Conservation (phyloP, 768 basidiomycete genomes). For the Megacollybia marginata region DNA sequence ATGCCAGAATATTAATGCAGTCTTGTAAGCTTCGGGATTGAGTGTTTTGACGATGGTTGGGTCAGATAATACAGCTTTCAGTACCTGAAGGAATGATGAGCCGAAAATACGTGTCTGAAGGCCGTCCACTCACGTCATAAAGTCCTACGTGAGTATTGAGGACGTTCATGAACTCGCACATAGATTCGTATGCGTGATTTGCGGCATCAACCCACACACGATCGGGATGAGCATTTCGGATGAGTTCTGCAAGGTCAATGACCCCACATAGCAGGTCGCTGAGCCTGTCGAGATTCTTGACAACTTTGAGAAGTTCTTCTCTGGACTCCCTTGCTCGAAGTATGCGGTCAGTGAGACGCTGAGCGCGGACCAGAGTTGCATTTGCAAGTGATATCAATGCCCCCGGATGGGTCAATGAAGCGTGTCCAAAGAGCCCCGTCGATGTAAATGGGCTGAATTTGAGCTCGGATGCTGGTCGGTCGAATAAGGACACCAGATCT, state of each 20-base stretch:
- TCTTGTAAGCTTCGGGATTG: constrained; percentile 70
- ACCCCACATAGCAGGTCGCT: constrained; percentile 95
- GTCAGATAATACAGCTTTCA: constrained; percentile 65
- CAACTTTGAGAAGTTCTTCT: constrained; percentile 72
- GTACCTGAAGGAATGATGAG: constrained; percentile 38
- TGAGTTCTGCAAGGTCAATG: constrained; percentile 91
- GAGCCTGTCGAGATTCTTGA: constrained; percentile 94
- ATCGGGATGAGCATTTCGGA: constrained; percentile 92
- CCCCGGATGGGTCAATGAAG: constrained; percentile 58
- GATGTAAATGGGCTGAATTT: constrained; percentile 36
- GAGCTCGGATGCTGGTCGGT: constrained; percentile 42
- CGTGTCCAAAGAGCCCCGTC: constrained; percentile 84
- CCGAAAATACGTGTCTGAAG: constrained; percentile 8
- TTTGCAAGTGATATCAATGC: constrained; percentile 68
- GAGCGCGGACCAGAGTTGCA: constrained; percentile 74
- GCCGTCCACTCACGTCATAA: constrained; percentile 60
- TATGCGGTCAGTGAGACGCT: constrained; percentile 79
- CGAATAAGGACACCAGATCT: constrained; percentile 63
- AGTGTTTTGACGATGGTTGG: constrained; percentile 57
- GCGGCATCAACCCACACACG: constrained; percentile 74
- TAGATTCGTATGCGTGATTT: constrained; percentile 80
- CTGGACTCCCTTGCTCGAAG: constrained; percentile 64
- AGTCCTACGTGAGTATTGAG: constrained; percentile 90
- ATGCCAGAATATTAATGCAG: constrained; percentile 89
- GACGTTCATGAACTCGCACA: constrained; percentile 97